Conservation (phyloP, 495 filamentous ascomycete species). For the Evernia prunastri region DNA sequence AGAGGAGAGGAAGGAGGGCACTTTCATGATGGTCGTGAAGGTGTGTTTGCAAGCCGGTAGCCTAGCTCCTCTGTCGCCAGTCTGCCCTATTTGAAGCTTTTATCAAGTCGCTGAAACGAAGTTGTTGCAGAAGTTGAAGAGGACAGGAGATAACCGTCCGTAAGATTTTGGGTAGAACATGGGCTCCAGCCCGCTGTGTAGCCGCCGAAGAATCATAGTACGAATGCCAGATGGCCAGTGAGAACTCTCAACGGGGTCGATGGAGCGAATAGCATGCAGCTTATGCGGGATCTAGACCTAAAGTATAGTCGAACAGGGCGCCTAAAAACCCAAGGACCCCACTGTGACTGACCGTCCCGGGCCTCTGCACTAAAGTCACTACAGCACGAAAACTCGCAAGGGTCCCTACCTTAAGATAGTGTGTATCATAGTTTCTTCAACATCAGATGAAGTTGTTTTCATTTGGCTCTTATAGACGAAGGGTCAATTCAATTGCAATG, state of each 20-base stretch:
- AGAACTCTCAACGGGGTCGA: not conserved
- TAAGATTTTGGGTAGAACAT: conserved; percentile 15
- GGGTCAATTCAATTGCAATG: not conserved
- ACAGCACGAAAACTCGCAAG: too few relatives aligned
- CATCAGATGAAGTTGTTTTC: not conserved
- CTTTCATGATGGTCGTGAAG: conserved; percentile 12
- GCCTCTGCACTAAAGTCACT: too few relatives aligned
- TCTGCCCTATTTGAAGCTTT: conserved; percentile 5
- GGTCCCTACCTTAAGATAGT: not conserved
- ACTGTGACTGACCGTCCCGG: not conserved
- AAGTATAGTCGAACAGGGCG: not conserved
- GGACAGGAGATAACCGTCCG: conserved; percentile 13
- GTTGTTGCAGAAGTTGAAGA: conserved; percentile 1
- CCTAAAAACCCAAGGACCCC: not conserved
- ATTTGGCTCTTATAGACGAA: not conserved
- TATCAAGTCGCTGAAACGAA: not conserved
- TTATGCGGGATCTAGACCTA: conserved; percentile 6
- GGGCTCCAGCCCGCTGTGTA: conserved; percentile 16
- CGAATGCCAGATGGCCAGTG: conserved; percentile 1
- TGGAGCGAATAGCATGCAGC: not conserved
- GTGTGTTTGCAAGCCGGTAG: not conserved
- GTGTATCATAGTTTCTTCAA: not conserved
- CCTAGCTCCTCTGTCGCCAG: conserved; percentile 9
- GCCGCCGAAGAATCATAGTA: conserved; percentile 19
- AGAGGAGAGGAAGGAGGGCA: conserved; percentile 18